Evolutionary conservation across 371 early-diverging fungal genomes (phyloP).

Genomic region (Actinomucor elegans): DNA sequence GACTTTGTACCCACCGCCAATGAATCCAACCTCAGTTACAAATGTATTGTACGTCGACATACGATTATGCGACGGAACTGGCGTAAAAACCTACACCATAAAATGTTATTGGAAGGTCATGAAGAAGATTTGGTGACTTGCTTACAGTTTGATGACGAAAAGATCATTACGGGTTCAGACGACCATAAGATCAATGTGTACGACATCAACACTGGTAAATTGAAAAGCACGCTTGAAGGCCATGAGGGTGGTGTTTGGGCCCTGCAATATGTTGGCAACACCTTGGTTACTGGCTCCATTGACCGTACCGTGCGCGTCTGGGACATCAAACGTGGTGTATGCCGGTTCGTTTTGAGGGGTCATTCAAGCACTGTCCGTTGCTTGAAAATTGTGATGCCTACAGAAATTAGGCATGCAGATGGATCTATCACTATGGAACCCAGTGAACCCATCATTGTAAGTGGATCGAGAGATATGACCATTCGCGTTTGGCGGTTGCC

Average conservation of each 20-base stretch:
- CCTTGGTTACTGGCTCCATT: slow-evolving; percentile 96
- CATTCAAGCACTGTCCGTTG: slow-evolving; percentile 98
- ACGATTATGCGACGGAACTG: slow-evolving; percentile 83
- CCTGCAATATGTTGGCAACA: slow-evolving; percentile 83
- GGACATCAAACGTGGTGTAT: slow-evolving; percentile 88
- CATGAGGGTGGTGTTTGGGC: slow-evolving; percentile 99
- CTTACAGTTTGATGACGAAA: slow-evolving; percentile 89
- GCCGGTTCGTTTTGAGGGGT: slow-evolving; percentile 88
- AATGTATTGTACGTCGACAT: slow-evolving; percentile 77
- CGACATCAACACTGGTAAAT: slow-evolving; percentile 76
- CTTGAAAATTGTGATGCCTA: slow-evolving; percentile 85
- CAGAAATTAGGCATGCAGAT: slow-evolving; percentile 45
- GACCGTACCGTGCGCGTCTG: slow-evolving; percentile 97
- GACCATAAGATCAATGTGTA: slow-evolving; percentile 88
- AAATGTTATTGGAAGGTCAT: slow-evolving; percentile 79
- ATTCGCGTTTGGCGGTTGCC: slow-evolving; percentile 95
- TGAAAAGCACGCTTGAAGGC: slow-evolving; percentile 73
- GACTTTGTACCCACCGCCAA: slow-evolving; percentile 32
- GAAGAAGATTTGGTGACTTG: slow-evolving; percentile 87
- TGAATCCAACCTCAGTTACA: slow-evolving; percentile 47
- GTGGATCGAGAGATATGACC: slow-evolving; percentile 97
- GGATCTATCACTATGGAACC: slow-evolving; percentile 54
- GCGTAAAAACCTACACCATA: slow-evolving; percentile 70
- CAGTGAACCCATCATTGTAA: slow-evolving; percentile 81
- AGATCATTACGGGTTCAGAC: slow-evolving; percentile 92